Evolutionary conservation across 108 stramenopile species (phyloP).

Genomic region (Craspedostauros australis): DNA sequence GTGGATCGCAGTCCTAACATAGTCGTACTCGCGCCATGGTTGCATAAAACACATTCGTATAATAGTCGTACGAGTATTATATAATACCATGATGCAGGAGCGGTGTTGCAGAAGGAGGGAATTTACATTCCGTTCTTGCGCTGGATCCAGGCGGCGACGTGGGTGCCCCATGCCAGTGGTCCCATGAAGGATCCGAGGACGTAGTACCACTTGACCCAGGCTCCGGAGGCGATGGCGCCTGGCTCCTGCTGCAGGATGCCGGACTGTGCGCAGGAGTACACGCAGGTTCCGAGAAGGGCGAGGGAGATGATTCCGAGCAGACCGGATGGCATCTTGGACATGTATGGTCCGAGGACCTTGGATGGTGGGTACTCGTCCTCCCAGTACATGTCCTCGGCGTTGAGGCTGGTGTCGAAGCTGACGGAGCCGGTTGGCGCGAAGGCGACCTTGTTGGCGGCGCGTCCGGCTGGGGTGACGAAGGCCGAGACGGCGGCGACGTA

Average conservation of each 20-base stretch:
- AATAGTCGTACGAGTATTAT: no score
- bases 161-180: slow-evolving; percentile 89
- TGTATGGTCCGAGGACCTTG: slow-evolving; percentile 92
- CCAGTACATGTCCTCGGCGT: slow-evolving; percentile 89
- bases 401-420: slow-evolving; percentile 39
- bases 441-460: slow-evolving; percentile 7
- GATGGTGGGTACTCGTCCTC: slow-evolving; percentile 87
- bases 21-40: no score
- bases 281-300: slow-evolving; percentile 55
- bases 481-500: slow-evolving; percentile 67
- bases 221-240: slow-evolving; percentile 74
- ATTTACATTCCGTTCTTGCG: slow-evolving; percentile 92
- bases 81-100: no score
- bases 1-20: no score
- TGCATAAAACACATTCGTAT: no score
- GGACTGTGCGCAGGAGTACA: slow-evolving; percentile 60
- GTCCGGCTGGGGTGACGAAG: slow-evolving; percentile 42
- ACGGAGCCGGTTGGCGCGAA: slow-evolving; percentile 25
- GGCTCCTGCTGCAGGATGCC: slow-evolving; percentile 71
- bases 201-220: slow-evolving; percentile 91
- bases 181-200: slow-evolving; percentile 77
- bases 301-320: slow-evolving; percentile 70
- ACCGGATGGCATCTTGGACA: slow-evolving; percentile 92
- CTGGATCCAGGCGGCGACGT: slow-evolving; percentile 90
- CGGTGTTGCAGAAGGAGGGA: no score